Evolutionary conservation across 805 yeast genomes (phyloP), one percentile per base, ranked within the genome.

Genomic region (Suhomyces xylopsoci): DNA sequence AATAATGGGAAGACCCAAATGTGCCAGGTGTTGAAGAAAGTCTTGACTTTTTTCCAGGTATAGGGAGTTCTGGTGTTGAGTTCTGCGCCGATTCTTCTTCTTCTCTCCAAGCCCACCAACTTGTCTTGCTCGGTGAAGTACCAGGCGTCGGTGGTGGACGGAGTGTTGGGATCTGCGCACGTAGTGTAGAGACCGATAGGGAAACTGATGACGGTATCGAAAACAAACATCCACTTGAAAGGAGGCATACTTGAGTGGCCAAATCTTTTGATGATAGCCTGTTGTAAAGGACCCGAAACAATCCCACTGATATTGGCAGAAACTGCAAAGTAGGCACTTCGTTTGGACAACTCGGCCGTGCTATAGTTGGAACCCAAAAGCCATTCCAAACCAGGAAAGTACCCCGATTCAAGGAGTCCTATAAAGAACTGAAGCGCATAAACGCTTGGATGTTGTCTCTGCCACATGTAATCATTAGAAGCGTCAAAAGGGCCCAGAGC

Each of bases 11-110:
- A 78, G 15, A 76, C 73, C 45, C 60, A 73, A 20, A 75, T 65
- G 62, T 79, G 83, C 83, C 83, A 79, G 4, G 81, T 75, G 52
- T 57, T 67, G 65, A 78, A 78, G 56, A 73, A 74, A 1, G 70
- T 49, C 54, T 71, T 76, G 54, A 78, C 67, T 53, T 73, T 76
- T 5, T 51, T 47, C 68, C 68, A 62, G 2, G 81, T 72, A 58
- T 77, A 78, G 24, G 67, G 70, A 32, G 68, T 70, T 60, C 75
- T 62, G 4, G 71, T 68, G 50, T 76, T 77, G 56, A 76, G 66
- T 55, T 69, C 78, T 14, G 79, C 78, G 1, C 68, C 67, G 22
- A 63, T 58, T n/a, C 58, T 42, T 20, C 66, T 57, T 46, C 67
- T 51, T 63, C 84, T 69, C 56, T 77, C 81, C 52, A 78, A 63